Evolutionary conservation across 2,329 filamentous ascomycete genomes (phyloP).

Genomic region (Leptographium wingfieldii): DNA sequence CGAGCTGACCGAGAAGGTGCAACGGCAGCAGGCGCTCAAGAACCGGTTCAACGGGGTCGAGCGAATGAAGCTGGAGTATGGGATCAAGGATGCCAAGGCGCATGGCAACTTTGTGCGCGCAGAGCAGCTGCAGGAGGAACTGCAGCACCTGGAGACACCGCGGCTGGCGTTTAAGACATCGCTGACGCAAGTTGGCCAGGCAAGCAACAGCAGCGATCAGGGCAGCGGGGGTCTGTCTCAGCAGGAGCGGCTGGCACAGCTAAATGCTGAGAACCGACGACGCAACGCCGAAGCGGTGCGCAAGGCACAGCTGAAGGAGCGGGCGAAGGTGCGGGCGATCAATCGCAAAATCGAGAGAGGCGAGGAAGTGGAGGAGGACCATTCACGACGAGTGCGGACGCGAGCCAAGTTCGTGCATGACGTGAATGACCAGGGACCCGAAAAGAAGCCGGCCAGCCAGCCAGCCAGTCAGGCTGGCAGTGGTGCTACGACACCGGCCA

Average conservation of each 20-base stretch:
- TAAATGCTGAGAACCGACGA: constrained; percentile 76
- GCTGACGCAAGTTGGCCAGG: constrained; percentile 27
- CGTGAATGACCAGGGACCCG: constrained; percentile 35
- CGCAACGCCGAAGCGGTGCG: constrained; percentile 84
- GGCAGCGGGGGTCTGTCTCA: constrained; percentile 34
- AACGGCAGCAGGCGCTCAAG: constrained; percentile 55
- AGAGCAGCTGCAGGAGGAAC: constrained; percentile 42
- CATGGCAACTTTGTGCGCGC: constrained; percentile 47
- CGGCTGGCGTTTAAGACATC: constrained; percentile 64
- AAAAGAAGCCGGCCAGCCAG: constrained; percentile 32
- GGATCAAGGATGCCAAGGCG: constrained; percentile 53
- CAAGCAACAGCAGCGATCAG: constrained; percentile 15
- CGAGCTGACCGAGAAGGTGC: constrained; percentile 69
- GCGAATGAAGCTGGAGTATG: constrained; percentile 52
- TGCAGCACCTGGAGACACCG: constrained; percentile 51
- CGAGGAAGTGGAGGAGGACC: constrained; percentile 46
- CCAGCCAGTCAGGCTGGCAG: constrained; percentile 24
- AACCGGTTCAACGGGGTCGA: constrained; percentile 54
- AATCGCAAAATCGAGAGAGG: constrained; percentile 51
- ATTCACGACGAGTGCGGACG: constrained; percentile 50
- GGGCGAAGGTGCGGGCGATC: constrained; percentile 46
- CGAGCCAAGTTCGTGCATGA: constrained; percentile 57
- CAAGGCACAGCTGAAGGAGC: constrained; percentile 76
- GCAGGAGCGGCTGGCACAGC: constrained; percentile 68
- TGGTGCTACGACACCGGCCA: constrained; percentile 36